Conservation (phyloP, 2,329 filamentous ascomycete species). For the Fusarium sp. region DNA sequence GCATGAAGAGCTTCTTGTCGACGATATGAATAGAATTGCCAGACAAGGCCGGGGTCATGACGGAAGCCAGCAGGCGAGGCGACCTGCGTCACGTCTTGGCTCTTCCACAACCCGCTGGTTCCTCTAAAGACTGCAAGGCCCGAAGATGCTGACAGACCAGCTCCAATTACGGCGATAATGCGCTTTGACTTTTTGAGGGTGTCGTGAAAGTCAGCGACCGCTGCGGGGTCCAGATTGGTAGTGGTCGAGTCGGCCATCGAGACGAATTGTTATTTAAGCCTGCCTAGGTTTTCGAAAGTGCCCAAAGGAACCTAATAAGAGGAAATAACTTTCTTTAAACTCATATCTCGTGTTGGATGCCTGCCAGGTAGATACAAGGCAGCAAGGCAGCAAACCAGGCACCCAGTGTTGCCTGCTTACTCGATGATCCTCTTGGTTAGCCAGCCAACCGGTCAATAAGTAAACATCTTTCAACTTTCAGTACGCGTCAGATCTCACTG, state of each 20-base stretch:
- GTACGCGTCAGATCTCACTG: neutral
- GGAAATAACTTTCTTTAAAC: neutral
- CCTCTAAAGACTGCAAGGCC: neutral
- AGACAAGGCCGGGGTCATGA: neutral
- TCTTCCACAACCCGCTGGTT: neutral
- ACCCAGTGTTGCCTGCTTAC: neutral
- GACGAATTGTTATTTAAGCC: neutral
- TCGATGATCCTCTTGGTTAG: neutral
- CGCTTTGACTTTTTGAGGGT: neutral
- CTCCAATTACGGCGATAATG: neutral
- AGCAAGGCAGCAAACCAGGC: neutral
- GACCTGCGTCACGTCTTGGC: neutral
- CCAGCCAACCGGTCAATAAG: neutral
- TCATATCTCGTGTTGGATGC: neutral
- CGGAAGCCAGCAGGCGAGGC: neutral
- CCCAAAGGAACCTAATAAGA: neutral
- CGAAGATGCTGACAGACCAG: neutral
- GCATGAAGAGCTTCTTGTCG: neutral
- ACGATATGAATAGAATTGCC: neutral
- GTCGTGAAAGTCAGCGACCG: neutral
- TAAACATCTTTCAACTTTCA: neutral
- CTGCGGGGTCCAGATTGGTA: neutral
- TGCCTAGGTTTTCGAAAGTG: neutral
- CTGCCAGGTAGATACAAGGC: neutral
- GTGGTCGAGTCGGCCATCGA: neutral